A percentile compares a stretch with the other conserved stretches of the same genome.
Evolutionary conservation across 148 eudicot genomes (phyloP).

Genomic region (Arctostaphylos glauca): DNA sequence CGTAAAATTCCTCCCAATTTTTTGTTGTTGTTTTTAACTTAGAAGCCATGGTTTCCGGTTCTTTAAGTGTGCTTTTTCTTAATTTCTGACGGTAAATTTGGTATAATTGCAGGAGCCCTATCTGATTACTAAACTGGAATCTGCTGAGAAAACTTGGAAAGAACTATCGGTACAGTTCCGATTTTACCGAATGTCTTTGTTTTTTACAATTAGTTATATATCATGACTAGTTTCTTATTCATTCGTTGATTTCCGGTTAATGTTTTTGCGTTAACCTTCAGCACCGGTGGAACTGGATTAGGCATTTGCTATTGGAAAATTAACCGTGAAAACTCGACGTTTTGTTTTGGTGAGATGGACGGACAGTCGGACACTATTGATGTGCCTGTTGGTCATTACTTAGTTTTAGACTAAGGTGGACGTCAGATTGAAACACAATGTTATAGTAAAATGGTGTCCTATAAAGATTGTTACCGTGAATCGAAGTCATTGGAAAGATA

Average conservation of each 20-base stretch:
- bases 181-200: background rate
- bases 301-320: background rate
- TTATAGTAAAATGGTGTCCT: background rate
- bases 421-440: background rate
- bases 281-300: background rate
- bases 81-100: background rate
- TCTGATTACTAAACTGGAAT: conserved; percentile 64
- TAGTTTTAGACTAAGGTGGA: background rate
- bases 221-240: background rate
- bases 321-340: background rate
- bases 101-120: conserved; percentile 69
- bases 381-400: background rate
- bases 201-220: background rate
- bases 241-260: background rate
- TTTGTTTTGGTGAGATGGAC: background rate
- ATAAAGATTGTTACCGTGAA: background rate
- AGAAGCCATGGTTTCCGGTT: background rate
- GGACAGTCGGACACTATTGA: background rate
- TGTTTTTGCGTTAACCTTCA: background rate
- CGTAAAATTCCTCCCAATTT: conserved; percentile 4
- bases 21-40: conserved; percentile 1
- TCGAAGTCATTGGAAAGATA: background rate
- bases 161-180: conserved; percentile 70
- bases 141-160: conserved; percentile 95
- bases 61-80: background rate